Percentiles rank a stretch among this genome's conserved stretches.
Evolutionary conservation across 2,329 filamentous ascomycete genomes (phyloP).

Genomic region (Corynespora cassiicola): DNA sequence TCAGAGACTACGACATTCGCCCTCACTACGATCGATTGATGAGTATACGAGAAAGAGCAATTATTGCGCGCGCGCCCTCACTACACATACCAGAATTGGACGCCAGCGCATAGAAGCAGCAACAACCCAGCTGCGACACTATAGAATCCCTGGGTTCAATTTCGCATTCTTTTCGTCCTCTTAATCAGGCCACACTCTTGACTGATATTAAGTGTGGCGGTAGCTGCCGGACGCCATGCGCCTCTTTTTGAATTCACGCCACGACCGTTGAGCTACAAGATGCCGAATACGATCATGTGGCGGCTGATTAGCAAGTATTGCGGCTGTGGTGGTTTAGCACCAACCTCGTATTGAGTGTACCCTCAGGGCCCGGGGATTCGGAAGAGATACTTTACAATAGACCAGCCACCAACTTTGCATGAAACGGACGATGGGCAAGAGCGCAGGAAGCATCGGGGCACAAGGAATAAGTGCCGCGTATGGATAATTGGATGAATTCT

Average conservation of each 20-base stretch:
- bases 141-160: not conserved
- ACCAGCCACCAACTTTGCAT: conserved; percentile 6
- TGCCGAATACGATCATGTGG: no score
- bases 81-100: conserved; percentile 29
- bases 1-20: conserved; percentile 40
- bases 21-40: conserved; percentile 41
- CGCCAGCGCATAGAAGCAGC: no score
- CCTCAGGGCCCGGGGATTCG: not conserved
- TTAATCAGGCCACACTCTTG: not conserved
- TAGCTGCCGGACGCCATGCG: no score
- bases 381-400: not conserved
- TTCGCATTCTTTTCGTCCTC: not conserved
- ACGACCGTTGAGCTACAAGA: no score
- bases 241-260: no score
- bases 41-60: conserved; percentile 22
- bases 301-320: no score
- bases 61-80: conserved; percentile 27
- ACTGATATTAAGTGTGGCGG: no score
- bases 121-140: no score
- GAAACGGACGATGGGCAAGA: conserved; percentile 2
- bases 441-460: no score
- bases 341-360: not conserved
- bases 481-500: no score
- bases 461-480: no score
- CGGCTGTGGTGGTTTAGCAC: no score